Base-by-base conservation (phyloP, 345 rosid genomes). In the Eucalyptus virginea region DNA sequence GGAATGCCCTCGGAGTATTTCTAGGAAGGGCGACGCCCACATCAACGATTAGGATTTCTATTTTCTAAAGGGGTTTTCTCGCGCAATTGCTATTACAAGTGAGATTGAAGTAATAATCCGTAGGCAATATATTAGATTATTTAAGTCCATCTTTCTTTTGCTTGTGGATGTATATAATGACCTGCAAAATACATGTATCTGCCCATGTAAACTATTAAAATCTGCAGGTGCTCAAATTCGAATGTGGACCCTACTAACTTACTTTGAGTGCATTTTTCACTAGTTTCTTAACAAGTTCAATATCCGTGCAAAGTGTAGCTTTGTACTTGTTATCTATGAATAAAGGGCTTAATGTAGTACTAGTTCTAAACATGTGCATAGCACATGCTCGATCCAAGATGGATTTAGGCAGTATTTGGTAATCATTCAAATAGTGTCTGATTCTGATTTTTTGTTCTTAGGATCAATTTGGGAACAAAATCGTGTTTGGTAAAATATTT, bases 391-490 rank as follows among this genome's bases (percentile, higher is more conserved):
- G 2, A 69, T 69, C 19, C 13, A 18, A 34, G 8, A 69, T 17
- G 12, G 24, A 34, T 34, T 17, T 69, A 17, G 18, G 7, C 51
- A 49, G 7, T 49, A 1, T 49, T 49, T 49, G 18, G 0, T 15
- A 49, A 49, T 7, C 1, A 49, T 49, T 17, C 1, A 49, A 49
- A 0, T 49, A 49, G 51, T 49, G 0, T 49, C 1, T 15, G 0
- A 15, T 49, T 49, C 0, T 49, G 0, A 49, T 49, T 49, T 49
- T 49, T 49, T 49, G 51, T 49, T 49, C 1, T 15, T 3, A 0
- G 0, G 0, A 49, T 49, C 0, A 5, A 3, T 49, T 49, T 49
- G 0, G 0, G 51, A 49, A 49, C 3, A 5, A 0, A 49, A 49
- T 49, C 3, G 0, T 1, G 0, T 15, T 49, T 15, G 51, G 18